Evolutionary conservation across 805 yeast species (phyloP).

Genomic region (Danielozyma ontarioensis): DNA sequence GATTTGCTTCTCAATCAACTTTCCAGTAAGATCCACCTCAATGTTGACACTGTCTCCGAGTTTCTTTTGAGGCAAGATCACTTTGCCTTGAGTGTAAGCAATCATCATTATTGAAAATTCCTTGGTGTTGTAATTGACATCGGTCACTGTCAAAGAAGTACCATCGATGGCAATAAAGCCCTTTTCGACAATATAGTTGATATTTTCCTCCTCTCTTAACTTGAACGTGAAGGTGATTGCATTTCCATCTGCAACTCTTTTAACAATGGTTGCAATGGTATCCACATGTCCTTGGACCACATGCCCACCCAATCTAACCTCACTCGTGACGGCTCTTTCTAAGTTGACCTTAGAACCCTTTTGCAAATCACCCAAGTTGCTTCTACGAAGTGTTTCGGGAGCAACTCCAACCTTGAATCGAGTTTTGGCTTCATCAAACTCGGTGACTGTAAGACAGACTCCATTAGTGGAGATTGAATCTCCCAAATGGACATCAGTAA

Average conservation of each 20-base stretch:
- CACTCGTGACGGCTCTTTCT: constrained; percentile 86
- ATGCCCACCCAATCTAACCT: constrained; percentile 92
- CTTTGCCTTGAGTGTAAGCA: constrained; percentile 81
- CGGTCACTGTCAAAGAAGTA: constrained; percentile 81
- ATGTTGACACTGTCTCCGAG: constrained; percentile 71
- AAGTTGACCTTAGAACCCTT: constrained; percentile 67
- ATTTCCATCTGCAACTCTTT: constrained; percentile 58
- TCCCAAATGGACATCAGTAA: constrained; percentile 83
- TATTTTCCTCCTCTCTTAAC: constrained; percentile 56
- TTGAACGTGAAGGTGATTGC: constrained; percentile 72
- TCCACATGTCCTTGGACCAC: constrained; percentile 98
- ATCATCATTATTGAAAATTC: constrained; percentile 86
- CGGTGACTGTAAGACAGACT: constrained; percentile 87
- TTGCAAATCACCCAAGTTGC: constrained; percentile 63
- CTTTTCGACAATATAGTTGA: constrained; percentile 82
- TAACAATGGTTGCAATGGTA: constrained; percentile 66
- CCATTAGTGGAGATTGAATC: constrained; percentile 93
- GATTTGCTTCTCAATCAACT: constrained; percentile 84
- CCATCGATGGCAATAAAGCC: constrained; percentile 95
- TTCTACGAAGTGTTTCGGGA: constrained; percentile 83
- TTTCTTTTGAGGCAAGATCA: constrained; percentile 61
- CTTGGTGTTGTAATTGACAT: constrained; percentile 53
- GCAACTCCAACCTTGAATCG: constrained; percentile 86
- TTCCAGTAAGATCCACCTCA: constrained; percentile 94
- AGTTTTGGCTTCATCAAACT: constrained; percentile 45